Conservation (phyloP, 768 basidiomycete species). For the Xerocomellus dryophilus region DNA sequence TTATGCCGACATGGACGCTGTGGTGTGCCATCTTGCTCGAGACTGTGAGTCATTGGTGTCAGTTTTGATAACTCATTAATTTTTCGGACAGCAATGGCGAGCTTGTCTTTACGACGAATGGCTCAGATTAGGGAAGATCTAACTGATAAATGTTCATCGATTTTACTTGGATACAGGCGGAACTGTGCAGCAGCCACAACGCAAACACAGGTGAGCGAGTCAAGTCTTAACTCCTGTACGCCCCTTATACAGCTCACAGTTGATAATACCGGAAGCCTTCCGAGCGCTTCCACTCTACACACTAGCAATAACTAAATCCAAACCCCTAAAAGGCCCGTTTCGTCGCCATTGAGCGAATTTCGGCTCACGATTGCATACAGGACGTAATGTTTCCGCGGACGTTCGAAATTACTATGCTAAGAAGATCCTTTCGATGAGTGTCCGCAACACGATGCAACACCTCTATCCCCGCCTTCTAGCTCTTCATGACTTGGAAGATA, state of each 20-base stretch:
- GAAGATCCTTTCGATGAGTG: conserved; percentile 65
- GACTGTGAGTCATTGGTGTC: conserved; percentile 54
- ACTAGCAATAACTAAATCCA: conserved; percentile 80
- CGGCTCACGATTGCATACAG: conserved; percentile 38
- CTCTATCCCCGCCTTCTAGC: conserved; percentile 89
- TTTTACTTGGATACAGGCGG: conserved; percentile 82
- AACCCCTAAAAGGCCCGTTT: conserved; percentile 82
- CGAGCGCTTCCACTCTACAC: conserved; percentile 79
- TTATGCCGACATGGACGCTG: conserved; percentile 86
- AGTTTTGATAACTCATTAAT: background rate
- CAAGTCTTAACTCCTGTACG: background rate
- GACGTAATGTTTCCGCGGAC: conserved; percentile 86
- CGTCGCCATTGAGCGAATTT: background rate
- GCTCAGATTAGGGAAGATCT: conserved; percentile 79
- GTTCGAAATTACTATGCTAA: conserved; percentile 86
- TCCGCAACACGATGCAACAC: conserved; percentile 67
- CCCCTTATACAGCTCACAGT: conserved; percentile 41
- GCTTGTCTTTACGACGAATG: conserved; percentile 57
- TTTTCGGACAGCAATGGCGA: conserved; percentile 57
- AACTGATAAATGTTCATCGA: conserved; percentile 76
- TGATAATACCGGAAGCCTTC: conserved; percentile 94
- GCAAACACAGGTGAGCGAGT: conserved; percentile 64
- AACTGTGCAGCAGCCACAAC: conserved; percentile 82
- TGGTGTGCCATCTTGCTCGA: conserved; percentile 69
- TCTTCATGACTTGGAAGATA: conserved; percentile 76